These are phyloP conservation scores for Castanospermum australe DNA, from an alignment of 306 rosid species.

Conservation along the genomic window DNA sequence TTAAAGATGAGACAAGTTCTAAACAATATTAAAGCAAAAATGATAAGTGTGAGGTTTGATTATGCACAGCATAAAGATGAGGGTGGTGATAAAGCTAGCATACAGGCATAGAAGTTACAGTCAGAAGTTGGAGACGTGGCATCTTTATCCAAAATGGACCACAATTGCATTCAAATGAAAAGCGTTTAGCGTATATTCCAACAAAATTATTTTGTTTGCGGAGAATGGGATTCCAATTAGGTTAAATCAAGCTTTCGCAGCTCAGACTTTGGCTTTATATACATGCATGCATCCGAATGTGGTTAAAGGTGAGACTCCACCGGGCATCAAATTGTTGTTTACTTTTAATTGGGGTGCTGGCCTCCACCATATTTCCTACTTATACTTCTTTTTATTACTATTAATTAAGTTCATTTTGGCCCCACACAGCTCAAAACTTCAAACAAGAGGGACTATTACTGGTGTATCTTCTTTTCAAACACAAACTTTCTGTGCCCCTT, in stretches of 20 bases:
- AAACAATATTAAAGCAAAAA: neutral
- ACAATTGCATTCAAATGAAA: conserved; percentile 1
- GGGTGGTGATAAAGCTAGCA: conserved; percentile 22
- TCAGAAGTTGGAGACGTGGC: conserved; percentile 47
- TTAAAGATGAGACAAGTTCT: neutral
- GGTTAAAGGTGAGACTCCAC: conserved; percentile 29
- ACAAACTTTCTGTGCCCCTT: conserved; percentile 39
- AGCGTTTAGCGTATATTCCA: conserved; percentile 23
- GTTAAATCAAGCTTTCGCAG: conserved; percentile 25
- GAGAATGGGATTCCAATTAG: conserved; percentile 69
- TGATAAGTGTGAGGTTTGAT: neutral
- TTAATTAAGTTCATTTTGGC: neutral
- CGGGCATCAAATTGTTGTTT: conserved; percentile 2
- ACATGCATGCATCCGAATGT: conserved; percentile 36
- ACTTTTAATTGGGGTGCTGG: conserved; percentile 3
- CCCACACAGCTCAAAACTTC: conserved; percentile 19
- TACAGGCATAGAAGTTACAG: conserved; percentile 39
- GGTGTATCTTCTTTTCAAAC: conserved; percentile 3
- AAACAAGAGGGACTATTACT: conserved; percentile 3
- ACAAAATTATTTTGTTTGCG: conserved; percentile 39
- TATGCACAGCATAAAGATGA: neutral
- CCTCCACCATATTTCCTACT: neutral
- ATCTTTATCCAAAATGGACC: conserved; percentile 41
- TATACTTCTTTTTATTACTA: neutral
- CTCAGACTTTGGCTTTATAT: conserved; percentile 30